Evolutionary conservation across 2,329 filamentous ascomycete species (phyloP), one percentile per base, ranked within the genome.

Genomic region (Botrytis porri): DNA sequence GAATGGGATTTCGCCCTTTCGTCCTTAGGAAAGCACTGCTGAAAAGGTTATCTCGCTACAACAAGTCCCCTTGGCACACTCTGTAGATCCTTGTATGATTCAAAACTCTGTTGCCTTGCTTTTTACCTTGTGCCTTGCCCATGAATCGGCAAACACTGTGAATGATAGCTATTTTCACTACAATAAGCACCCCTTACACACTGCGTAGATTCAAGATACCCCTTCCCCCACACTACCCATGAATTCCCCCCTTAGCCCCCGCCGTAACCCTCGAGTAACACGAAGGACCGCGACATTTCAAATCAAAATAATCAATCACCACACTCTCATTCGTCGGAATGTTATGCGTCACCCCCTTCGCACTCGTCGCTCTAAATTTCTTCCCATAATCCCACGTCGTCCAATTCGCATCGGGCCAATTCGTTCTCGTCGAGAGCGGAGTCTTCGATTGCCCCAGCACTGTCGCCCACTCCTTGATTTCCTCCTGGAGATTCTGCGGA

Each of bases 401-500:
- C 77, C 77, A 83, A 7, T 75, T 76, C 2, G 45, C n/a, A 12
- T 77, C 73, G 8, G 80, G 79, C 41, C 76, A 77, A 71, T 80
- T 75, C 12, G 75, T 3, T n/a, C 63, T 25, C 1, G 70, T 78
- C 41, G 73, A 73, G n/a, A 80, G 76, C 39, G 76, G 76, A 1
- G 75, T 75, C 1, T 9, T 45, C 37, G 37, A 43, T 16, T 66
- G 61, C 14, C 16, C 66, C 1, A 86, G 80, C 10, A 88, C 85
- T 61, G 84, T 82, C 25, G 83, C 83, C 84, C 84, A 85, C 75
- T 85, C 81, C 78, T 85, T 85, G 71, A 85, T 75, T 25, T 81
- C 81, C 77, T 85, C 84, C 71, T 80, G 79, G 75, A 82, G 82
- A 77, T 84, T 83, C 43, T 81, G 79, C 48, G 81, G 82, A 57